These are phyloP conservation scores for Ascobolus immersus DNA, from an alignment of 495 filamentous ascomycete species.

Conservation along the genomic window DNA sequence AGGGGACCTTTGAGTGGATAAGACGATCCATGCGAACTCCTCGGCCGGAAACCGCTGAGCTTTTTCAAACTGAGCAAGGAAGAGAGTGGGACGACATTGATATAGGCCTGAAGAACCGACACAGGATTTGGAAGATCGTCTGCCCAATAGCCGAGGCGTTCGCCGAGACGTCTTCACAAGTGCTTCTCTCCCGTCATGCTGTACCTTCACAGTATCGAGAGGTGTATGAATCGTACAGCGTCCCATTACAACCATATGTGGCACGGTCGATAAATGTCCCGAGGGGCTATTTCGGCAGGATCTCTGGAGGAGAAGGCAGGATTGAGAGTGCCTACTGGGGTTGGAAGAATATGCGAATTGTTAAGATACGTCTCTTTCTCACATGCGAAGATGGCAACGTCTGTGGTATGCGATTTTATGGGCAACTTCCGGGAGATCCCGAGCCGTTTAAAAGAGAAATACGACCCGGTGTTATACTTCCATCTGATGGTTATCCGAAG, in stretches of 20 bases:
- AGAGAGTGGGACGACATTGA: conserved; percentile 13
- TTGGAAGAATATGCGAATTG: no score
- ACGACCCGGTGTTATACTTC: no score
- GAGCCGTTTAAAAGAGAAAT: no score
- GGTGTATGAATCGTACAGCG: no score
- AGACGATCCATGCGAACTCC: conserved; percentile 12
- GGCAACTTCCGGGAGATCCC: no score
- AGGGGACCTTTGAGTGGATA: conserved; percentile 13
- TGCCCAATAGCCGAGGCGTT: conserved; percentile 18
- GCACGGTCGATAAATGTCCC: conserved; percentile 13
- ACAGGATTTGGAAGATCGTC: conserved; percentile 18
- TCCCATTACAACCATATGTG: no score
- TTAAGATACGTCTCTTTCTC: no score
- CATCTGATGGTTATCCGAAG: no score
- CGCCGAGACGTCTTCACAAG: conserved; percentile 12
- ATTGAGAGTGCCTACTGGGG: conserved; percentile 16
- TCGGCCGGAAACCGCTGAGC: no score
- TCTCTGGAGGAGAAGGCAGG: conserved; percentile 12
- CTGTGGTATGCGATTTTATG: no score
- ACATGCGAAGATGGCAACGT: no score
- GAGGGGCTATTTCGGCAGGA: conserved; percentile 13
- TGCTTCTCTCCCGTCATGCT: conserved; percentile 8
- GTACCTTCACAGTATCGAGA: conserved; percentile 4
- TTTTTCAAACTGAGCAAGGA: no score
- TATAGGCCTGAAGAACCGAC: conserved; percentile 16